Percentiles rank a stretch among this genome's conserved stretches.
Conservation (phyloP, 1,139 yeast genomes). For the Yamadazyma jaroonii region DNA sequence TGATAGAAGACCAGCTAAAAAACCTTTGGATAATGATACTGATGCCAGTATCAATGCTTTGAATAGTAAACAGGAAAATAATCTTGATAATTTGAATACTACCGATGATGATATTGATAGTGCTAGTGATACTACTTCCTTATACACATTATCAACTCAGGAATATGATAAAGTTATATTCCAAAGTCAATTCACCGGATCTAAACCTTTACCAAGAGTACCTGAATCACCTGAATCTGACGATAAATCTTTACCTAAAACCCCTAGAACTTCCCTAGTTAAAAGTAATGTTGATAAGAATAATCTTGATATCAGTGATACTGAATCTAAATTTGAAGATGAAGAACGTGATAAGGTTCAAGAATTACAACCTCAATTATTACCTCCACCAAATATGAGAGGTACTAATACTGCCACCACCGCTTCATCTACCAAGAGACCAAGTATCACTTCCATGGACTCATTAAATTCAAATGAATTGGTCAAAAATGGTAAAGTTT, state of each 20-base stretch:
- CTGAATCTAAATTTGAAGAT: neutral
- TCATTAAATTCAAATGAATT: slow-evolving; percentile 20
- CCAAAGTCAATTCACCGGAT: slow-evolving; percentile 43
- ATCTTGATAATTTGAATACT: neutral
- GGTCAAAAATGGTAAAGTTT: slow-evolving; percentile 34
- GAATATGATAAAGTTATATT: slow-evolving; percentile 57
- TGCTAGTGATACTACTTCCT: slow-evolving; percentile 29
- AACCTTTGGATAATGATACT: slow-evolving; percentile 1
- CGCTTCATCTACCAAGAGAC: slow-evolving; percentile 11
- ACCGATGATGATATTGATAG: slow-evolving; percentile 10
- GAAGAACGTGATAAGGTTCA: neutral
- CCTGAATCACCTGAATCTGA: slow-evolving; percentile 12
- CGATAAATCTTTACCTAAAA: neutral
- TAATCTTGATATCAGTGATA: slow-evolving; percentile 2
- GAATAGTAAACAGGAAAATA: neutral
- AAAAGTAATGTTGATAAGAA: neutral
- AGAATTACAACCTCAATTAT: slow-evolving; percentile 5
- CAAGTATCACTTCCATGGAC: slow-evolving; percentile 12
- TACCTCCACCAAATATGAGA: slow-evolving; percentile 17
- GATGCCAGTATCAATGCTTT: slow-evolving; percentile 1
- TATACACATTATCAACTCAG: slow-evolving; percentile 47
- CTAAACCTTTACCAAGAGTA: slow-evolving; percentile 25
- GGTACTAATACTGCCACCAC: slow-evolving; percentile 5
- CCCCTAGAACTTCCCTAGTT: neutral
- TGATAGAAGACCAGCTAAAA: slow-evolving; percentile 3